Conservation (phyloP, 1,139 yeast genomes). For the Tardiomyces digboiensis region DNA sequence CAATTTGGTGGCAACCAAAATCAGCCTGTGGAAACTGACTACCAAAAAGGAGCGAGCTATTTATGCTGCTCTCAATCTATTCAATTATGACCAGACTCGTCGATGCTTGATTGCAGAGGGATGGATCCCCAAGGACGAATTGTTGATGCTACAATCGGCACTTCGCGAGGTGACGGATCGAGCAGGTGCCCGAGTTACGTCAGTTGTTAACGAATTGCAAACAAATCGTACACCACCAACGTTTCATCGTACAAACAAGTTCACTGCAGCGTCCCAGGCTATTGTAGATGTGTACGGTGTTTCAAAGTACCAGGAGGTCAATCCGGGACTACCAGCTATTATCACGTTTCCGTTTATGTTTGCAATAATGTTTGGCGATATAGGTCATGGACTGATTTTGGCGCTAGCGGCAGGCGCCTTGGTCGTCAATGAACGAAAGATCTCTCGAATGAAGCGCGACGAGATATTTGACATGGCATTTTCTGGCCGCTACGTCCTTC, state of each 20-base stretch:
- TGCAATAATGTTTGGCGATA: constrained; percentile 98
- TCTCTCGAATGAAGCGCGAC: constrained; percentile 63
- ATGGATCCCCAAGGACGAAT: constrained; percentile 69
- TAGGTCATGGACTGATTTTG: constrained; percentile 90
- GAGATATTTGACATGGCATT: constrained; percentile 97
- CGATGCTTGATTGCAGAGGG: constrained; percentile 96
- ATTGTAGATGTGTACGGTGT: constrained; percentile 95
- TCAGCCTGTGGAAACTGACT: constrained; percentile 60
- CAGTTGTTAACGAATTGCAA: constrained; percentile 69
- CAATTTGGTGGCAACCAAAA: constrained; percentile 65
- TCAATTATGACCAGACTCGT: constrained; percentile 79
- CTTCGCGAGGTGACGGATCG: constrained; percentile 50
- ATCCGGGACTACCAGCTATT: constrained; percentile 91
- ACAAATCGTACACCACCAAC: constrained; percentile 93
- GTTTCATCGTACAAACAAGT: constrained; percentile 82
- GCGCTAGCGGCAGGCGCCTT: constrained; percentile 60
- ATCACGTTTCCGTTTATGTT: constrained; percentile 98
- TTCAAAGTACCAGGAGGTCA: constrained; percentile 90
- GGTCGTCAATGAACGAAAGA: constrained; percentile 58
- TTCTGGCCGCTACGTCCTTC: constrained; percentile 78
- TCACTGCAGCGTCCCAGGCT: constrained; percentile 84
- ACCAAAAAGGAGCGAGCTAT: constrained; percentile 66
- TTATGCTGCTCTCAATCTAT: constrained; percentile 67
- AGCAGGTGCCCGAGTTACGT: constrained; percentile 53
- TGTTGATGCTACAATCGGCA: constrained; percentile 37